These are phyloP conservation scores for Tribonema minus DNA, from an alignment of 108 stramenopile species.

Conservation along the genomic window DNA sequence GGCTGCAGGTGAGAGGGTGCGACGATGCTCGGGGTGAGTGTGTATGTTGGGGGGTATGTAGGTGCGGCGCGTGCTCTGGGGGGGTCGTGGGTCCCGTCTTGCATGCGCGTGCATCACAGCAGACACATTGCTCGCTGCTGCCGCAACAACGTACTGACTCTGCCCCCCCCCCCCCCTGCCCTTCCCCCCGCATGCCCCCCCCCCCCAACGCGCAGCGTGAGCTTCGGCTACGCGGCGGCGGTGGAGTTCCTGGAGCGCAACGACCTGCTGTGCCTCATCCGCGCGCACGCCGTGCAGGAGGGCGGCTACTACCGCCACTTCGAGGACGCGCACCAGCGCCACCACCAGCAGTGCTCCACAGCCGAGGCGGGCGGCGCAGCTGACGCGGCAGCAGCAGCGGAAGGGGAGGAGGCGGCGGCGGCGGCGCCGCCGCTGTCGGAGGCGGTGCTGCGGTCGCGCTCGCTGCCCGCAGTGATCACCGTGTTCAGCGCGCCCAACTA, in stretches of 20 bases:
- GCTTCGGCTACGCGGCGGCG: constrained; percentile 50
- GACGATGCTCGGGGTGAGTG: too few relatives aligned
- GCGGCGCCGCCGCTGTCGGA: not conserved
- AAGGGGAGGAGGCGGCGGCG: not conserved
- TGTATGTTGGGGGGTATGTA: too few relatives aligned
- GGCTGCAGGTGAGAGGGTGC: constrained; percentile 49
- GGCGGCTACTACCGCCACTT: constrained; percentile 55
- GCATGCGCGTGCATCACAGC: too few relatives aligned
- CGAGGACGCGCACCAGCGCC: constrained; percentile 6
- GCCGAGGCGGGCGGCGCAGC: too few relatives aligned
- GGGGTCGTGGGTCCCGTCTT: too few relatives aligned
- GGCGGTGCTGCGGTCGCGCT: constrained; percentile 6
- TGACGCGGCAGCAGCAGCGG: constrained; percentile 4
- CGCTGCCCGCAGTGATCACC: constrained; percentile 51
- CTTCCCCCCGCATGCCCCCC: too few relatives aligned
- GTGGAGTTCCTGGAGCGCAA: constrained; percentile 46
- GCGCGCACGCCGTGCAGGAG: constrained; percentile 60
- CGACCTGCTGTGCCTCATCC: constrained; percentile 50
- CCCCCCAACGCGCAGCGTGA: too few relatives aligned
- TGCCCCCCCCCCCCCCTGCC: too few relatives aligned
- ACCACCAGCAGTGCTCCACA: too few relatives aligned
- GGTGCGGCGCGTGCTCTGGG: too few relatives aligned
- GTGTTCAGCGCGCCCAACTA: constrained; percentile 63
- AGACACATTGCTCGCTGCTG: too few relatives aligned
- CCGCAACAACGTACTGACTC: too few relatives aligned